Percentiles rank a stretch among this genome's conserved stretches.
These are phyloP conservation scores for Xerocomus brunneocitrinus DNA, from an alignment of 768 basidiomycete species.

Conservation along the genomic window DNA sequence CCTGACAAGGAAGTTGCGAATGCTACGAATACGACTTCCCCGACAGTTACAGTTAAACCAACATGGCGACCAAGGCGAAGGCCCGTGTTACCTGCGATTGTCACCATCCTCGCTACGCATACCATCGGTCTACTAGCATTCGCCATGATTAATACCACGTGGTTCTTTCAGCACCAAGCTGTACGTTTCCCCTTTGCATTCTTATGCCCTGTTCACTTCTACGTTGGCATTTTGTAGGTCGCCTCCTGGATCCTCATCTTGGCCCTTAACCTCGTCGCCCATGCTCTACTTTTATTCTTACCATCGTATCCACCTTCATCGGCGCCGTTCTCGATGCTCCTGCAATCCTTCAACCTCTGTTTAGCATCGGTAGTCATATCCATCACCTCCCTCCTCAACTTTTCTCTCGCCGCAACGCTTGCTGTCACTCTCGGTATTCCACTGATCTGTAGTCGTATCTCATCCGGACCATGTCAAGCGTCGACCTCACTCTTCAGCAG, in stretches of 20 bases:
- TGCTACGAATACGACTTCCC: background rate
- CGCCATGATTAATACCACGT: constrained; percentile 39
- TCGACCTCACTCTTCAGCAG: constrained; percentile 25
- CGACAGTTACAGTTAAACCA: constrained; percentile 1
- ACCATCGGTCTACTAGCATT: constrained; percentile 51
- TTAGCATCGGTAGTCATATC: constrained; percentile 83
- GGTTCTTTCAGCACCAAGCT: constrained; percentile 38
- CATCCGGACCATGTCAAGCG: constrained; percentile 18
- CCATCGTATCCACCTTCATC: constrained; percentile 21
- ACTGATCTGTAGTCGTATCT: constrained; percentile 44
- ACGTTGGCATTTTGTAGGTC: constrained; percentile 18
- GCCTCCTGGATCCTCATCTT: constrained; percentile 32
- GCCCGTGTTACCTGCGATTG: constrained; percentile 50
- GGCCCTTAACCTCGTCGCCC: constrained; percentile 30
- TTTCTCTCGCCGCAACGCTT: constrained; percentile 77
- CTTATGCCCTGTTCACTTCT: constrained; percentile 8
- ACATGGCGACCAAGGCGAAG: constrained; percentile 35
- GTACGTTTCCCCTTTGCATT: constrained; percentile 32
- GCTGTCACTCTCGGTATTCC: constrained; percentile 63
- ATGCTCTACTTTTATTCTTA: constrained; percentile 28
- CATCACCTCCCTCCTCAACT: constrained; percentile 84
- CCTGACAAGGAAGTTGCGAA: background rate
- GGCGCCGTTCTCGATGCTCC: constrained; percentile 43
- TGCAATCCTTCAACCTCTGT: constrained; percentile 77
- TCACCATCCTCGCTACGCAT: constrained; percentile 56